Evolutionary conservation across 176 grass and related monocot species (phyloP), one percentile per base, ranked within the genome.

Genomic region (Raddia distichophylla): DNA sequence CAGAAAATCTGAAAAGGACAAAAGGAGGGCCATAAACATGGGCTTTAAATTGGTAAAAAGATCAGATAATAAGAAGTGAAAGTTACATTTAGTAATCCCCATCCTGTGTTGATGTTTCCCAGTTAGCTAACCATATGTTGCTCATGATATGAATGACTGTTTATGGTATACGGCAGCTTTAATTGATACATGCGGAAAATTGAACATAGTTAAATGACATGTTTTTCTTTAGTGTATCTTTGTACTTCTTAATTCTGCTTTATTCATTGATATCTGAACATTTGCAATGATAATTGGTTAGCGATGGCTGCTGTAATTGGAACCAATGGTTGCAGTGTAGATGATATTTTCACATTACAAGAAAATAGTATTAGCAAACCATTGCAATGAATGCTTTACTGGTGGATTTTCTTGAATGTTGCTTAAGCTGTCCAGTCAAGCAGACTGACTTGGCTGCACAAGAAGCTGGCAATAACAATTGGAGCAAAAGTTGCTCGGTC

Each of bases 391-490:
- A 56, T 56, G 54, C 16, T 56, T 44, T 34, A 73, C 14, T 64
- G n/a, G 17, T 74, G 54, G 65, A 32, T 51, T 44, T 8, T 73
- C 3, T 66, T 50, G 50, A 79, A 52, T 79, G 55, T 74, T 79
- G 37, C 49, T 44, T 69, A 72, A 58, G 27, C 22, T 73, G 32
- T 58, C 37, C 8, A 35, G 8, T 37, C 46, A 74, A 64, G 43
- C 64, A 72, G 3, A 76, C 17, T 60, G 59, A 57, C 13, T 48
- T 71, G 51, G 60, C 37, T 67, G 44, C 58, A 65, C 54, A 53
- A 64, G 33, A 35, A 6, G 14, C 10, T 47, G 7, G 33, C 19
- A 58, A 57, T 6, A 16, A 63, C 65, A 83, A 43, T 83, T 64
- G 46, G 77, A 76, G 44, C 27, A 3, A 15, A 64, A 77, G 12